Percentiles rank a stretch among this genome's conserved stretches.
Evolutionary conservation across 805 yeast species (phyloP).

Genomic region (Diddensiella santjacobensis): DNA sequence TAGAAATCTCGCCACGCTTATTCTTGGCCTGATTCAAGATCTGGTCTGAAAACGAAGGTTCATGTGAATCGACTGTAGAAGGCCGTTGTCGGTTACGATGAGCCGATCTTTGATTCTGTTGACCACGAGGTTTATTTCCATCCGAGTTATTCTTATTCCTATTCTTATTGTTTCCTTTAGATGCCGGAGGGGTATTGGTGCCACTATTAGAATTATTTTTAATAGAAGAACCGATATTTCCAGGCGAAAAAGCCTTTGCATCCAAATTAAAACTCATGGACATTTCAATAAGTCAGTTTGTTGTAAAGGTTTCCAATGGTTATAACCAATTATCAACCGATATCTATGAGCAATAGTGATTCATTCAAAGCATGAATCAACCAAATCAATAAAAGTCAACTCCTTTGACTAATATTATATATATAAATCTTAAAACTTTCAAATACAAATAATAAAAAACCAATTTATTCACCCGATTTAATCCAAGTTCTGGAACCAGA

Average conservation of each 20-base stretch:
- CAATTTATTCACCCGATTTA: too few species aligned
- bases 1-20: constrained; percentile 22
- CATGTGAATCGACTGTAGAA: not conserved
- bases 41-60: constrained; percentile 3
- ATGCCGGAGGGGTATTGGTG: not conserved
- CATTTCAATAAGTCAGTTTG: too few species aligned
- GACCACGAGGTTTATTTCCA: not conserved
- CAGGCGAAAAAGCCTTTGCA: constrained; percentile 7
- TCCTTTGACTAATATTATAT: too few species aligned
- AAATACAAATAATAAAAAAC: too few species aligned
- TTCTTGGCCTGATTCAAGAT: constrained; percentile 12
- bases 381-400: too few species aligned
- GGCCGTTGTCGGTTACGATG: not conserved
- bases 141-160: not conserved
- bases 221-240: not conserved
- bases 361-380: not conserved
- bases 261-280: constrained; percentile 4
- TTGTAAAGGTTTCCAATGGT: too few species aligned
- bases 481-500: too few species aligned
- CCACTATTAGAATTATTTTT: constrained; percentile 1
- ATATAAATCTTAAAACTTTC: too few species aligned
- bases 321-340: too few species aligned
- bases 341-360: not conserved
- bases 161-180: not conserved
- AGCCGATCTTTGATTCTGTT: not conserved